Evolutionary conservation across 2,329 filamentous ascomycete genomes (phyloP), one percentile per base, ranked within the genome.

Genomic region (Aspergillus felis): DNA sequence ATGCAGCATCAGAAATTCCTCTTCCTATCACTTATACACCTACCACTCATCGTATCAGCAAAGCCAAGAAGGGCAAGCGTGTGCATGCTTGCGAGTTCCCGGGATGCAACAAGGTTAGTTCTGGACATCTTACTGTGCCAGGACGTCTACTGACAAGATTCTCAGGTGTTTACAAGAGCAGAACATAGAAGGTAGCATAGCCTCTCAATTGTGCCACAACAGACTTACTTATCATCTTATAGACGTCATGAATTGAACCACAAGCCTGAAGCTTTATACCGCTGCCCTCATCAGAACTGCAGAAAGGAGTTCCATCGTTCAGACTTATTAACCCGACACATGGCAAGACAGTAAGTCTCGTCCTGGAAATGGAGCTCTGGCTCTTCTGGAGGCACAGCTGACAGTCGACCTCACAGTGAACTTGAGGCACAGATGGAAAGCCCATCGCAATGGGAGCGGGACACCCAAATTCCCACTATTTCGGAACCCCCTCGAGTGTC

Each of bases 61-160:
- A 81, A 65, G 79, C 79, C 12, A 81, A 80, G 69, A 81, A 81
- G 66, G 79, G 79, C 29, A 81, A 81, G 66, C 75, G 78, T 53
- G 79, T 81, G 14, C 79, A 81, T 62, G 73, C 73, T 8, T 81
- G 79, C 63, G 72, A 78, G 57, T 78, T 70, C 58, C 76, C 76
- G 17, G 77, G 78, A 42, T 81, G 79, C 63, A 71, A 71, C 59
- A 81, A 81, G 73, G 78, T 79, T 60, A 58, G 74, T 65, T 42
- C 49, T 48, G 32, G 17, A 47, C 54, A 56, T 49, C 58, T 50
- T 29, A 55, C 28, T 38, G 4, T 22, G n/a, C 12, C 12, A 8
- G 47, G 29, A 22, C 53, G 38, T 22, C 57, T 54, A 64, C 28
- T 56, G 35, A 57, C 55, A 56, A 61, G 54, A 53, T 57, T 44